Evolutionary conservation across 2,329 filamentous ascomycete genomes (phyloP).

Genomic region (Diaporthe citrichinensis): DNA sequence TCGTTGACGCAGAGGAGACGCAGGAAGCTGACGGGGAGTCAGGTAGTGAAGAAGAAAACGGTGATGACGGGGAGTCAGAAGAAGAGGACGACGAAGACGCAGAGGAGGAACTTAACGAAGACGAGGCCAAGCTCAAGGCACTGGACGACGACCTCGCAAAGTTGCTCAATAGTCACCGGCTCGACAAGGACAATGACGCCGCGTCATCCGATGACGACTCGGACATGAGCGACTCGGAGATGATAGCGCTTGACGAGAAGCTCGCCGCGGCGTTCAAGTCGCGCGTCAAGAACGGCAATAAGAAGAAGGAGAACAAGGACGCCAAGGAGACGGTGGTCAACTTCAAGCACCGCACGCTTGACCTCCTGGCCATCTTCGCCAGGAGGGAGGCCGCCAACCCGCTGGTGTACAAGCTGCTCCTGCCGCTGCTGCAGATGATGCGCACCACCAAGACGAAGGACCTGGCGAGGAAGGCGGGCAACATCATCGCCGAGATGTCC

Average conservation of each 20-base stretch:
- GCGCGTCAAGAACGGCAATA: conserved; percentile 77
- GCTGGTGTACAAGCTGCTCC: conserved; percentile 77
- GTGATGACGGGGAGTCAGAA: conserved; percentile 56
- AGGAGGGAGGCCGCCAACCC: conserved; percentile 80
- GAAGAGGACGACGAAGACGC: conserved; percentile 55
- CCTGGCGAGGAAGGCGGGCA: conserved; percentile 79
- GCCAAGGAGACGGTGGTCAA: conserved; percentile 91
- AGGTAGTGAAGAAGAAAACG: conserved; percentile 58
- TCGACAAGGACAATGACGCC: conserved; percentile 71
- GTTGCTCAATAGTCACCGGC: conserved; percentile 79
- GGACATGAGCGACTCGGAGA: conserved; percentile 96
- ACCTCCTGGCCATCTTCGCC: conserved; percentile 87
- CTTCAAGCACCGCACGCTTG: conserved; percentile 94
- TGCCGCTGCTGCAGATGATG: conserved; percentile 83
- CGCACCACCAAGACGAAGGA: conserved; percentile 83
- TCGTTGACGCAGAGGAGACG: conserved; percentile 48
- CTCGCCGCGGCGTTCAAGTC: conserved; percentile 89
- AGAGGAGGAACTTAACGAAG: conserved; percentile 62
- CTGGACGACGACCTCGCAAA: conserved; percentile 49
- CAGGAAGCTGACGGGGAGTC: conserved; percentile 54
- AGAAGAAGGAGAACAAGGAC: conserved; percentile 88
- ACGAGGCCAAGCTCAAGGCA: conserved; percentile 59
- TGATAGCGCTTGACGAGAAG: conserved; percentile 89
- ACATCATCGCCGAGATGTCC: conserved; percentile 80
- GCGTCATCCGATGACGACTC: conserved; percentile 74